A percentile compares a stretch with the other conserved stretches of the same genome.
Evolutionary conservation across 257 asterid species (phyloP).

Genomic region (Oldenlandia corymbosa): DNA sequence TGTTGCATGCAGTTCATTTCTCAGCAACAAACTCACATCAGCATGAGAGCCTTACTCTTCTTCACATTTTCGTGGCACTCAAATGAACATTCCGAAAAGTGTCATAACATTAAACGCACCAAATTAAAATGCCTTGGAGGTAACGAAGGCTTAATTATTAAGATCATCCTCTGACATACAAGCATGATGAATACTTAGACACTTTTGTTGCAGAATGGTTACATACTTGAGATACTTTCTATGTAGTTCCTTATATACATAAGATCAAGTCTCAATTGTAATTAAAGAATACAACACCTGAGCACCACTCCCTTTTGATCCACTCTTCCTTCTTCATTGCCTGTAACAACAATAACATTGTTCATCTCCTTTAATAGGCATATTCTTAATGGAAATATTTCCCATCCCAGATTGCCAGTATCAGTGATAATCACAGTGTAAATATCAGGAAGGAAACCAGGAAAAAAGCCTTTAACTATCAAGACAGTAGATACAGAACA

Average conservation of each 20-base stretch:
- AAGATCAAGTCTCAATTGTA: conserved; percentile 10
- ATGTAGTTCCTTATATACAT: conserved; percentile 24
- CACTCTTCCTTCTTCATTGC: conserved; percentile 65
- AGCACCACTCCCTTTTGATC: conserved; percentile 65
- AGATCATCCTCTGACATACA: neutral
- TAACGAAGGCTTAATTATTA: neutral
- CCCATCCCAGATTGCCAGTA: neutral
- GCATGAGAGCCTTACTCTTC: too few relatives aligned
- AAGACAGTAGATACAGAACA: neutral
- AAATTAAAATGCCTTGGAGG: neutral
- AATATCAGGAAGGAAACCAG: neutral
- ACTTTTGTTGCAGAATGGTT: neutral
- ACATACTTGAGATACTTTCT: conserved; percentile 2
- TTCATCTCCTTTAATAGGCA: neutral
- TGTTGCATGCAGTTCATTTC: too few relatives aligned
- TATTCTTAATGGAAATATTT: neutral
- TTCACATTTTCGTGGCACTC: too few relatives aligned
- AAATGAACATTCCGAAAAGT: too few relatives aligned
- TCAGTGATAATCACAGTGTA: neutral
- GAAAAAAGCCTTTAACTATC: neutral
- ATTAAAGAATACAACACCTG: conserved; percentile 66
- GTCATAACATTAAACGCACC: neutral
- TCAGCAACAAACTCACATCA: too few relatives aligned
- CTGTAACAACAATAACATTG: conserved; percentile 27
- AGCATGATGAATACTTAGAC: neutral